Conservation (phyloP, 371 early-diverging fungal genomes). For the Mucor lusitanicus region DNA sequence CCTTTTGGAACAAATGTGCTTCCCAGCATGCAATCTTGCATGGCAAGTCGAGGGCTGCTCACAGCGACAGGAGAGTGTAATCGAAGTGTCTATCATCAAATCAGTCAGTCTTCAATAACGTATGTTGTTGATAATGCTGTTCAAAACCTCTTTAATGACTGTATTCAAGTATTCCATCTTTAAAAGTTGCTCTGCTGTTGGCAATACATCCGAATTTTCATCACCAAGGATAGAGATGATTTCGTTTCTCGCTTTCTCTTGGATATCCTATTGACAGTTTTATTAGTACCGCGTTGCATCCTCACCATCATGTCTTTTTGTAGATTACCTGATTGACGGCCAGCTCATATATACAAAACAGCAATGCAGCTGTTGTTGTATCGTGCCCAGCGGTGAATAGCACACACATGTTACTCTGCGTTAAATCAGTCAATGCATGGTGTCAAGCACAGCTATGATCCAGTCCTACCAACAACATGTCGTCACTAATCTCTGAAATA, state of each 20-base stretch:
- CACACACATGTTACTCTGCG: conserved; percentile 19
- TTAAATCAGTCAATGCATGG: conserved; percentile 1
- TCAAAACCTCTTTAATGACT: conserved; percentile 32
- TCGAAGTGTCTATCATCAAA: conserved; percentile 13
- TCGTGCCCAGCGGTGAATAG: conserved; percentile 39
- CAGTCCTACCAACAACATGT: conserved; percentile 1
- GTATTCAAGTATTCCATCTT: conserved; percentile 46
- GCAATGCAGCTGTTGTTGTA: conserved; percentile 29
- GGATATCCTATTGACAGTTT: conserved; percentile 11
- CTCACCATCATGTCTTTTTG: too few species aligned
- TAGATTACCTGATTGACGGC: conserved; percentile 26
- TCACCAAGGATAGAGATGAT: conserved; percentile 14
- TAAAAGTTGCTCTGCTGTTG: conserved; percentile 37
- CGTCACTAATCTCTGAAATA: not conserved
- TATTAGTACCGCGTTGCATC: not conserved
- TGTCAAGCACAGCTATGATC: not conserved
- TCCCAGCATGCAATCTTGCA: conserved; percentile 42
- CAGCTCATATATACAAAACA: conserved; percentile 29
- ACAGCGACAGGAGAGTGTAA: conserved; percentile 12
- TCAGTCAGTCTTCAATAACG: not conserved
- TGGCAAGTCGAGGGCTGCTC: conserved; percentile 13
- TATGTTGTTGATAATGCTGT: not conserved
- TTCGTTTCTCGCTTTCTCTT: conserved; percentile 17
- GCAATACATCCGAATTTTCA: conserved; percentile 5
- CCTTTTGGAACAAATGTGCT: conserved; percentile 50